Evolutionary conservation across 352 stramenopile species (phyloP).

Genomic region (Phytophthora syringae): DNA sequence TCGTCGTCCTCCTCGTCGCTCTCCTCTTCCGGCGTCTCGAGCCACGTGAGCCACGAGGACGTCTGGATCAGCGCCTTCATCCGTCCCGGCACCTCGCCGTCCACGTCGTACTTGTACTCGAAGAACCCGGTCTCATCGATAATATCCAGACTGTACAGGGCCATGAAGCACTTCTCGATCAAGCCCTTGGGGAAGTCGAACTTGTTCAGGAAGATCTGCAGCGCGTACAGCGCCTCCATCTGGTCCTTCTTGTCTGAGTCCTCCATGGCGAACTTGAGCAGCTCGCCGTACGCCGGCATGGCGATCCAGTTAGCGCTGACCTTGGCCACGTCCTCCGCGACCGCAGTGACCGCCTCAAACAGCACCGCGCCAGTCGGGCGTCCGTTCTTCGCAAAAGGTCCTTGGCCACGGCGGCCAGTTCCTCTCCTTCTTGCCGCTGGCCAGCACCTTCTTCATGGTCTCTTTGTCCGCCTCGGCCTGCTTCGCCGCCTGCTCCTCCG

Average conservation of each 20-base stretch:
- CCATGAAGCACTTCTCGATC: constrained; percentile 88
- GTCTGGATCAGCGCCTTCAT: constrained; percentile 89
- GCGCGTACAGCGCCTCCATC: constrained; percentile 74
- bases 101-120: constrained; percentile 89
- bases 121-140: constrained; percentile 83
- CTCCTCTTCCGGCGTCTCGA: constrained; percentile 78
- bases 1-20: constrained; percentile 83
- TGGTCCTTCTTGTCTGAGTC: constrained; percentile 65
- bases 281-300: constrained; percentile 59
- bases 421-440: constrained; percentile 70
- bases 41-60: constrained; percentile 82
- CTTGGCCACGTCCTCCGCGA: constrained; percentile 74
- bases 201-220: constrained; percentile 78
- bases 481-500: constrained; percentile 52
- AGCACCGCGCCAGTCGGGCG: constrained; percentile 54
- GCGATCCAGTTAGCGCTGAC: constrained; percentile 84
- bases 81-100: constrained; percentile 68
- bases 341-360: constrained; percentile 57
- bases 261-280: constrained; percentile 65
- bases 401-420: constrained; percentile 60
- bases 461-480: constrained; percentile 60
- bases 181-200: constrained; percentile 82
- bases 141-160: constrained; percentile 84
- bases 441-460: constrained; percentile 68
- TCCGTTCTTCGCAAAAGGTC: constrained; percentile 55